phyloP scores from a whole-genome alignment of 1,139 yeast species.

The Yamadazyma epiphylla region DNA sequence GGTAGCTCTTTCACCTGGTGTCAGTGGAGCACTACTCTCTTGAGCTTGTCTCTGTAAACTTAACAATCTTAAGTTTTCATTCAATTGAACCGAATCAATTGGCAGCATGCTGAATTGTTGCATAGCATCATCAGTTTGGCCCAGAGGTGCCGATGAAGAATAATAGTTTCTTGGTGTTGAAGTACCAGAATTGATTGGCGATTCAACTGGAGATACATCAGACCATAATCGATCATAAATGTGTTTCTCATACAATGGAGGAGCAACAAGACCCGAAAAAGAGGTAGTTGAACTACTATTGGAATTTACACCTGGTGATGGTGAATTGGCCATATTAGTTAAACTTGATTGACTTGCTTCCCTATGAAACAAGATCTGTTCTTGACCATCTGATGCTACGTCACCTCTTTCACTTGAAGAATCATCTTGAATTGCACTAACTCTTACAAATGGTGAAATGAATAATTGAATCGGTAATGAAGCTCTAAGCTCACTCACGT shows the following conservation, averaged over 20 bases:
- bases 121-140: constrained; percentile 20
- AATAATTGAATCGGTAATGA: constrained; percentile 65
- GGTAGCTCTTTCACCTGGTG: constrained; percentile 27
- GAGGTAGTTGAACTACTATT: constrained; percentile 29
- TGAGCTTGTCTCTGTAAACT: constrained; percentile 47
- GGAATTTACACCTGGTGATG: constrained; percentile 13
- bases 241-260: constrained; percentile 85
- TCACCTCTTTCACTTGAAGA: constrained; percentile 6
- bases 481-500: constrained; percentile 72
- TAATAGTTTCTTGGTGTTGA: constrained; percentile 37
- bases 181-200: constrained; percentile 54
- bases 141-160: constrained; percentile 1
- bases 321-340: constrained; percentile 5
- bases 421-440: constrained; percentile 46
- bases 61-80: constrained; percentile 52
- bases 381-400: constrained; percentile 13
- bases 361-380: constrained; percentile 30
- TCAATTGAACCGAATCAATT: constrained; percentile 40
- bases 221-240: constrained; percentile 83
- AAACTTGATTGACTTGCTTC: constrained; percentile 17
- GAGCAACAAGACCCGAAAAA: constrained; percentile 61
- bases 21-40: constrained; percentile 13
- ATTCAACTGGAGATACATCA: constrained; percentile 57
- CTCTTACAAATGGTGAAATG: constrained; percentile 79
- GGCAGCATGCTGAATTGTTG: constrained; percentile 37